Conservation (phyloP, 129 eudicot genomes). For the Kitagawia praeruptora region DNA sequence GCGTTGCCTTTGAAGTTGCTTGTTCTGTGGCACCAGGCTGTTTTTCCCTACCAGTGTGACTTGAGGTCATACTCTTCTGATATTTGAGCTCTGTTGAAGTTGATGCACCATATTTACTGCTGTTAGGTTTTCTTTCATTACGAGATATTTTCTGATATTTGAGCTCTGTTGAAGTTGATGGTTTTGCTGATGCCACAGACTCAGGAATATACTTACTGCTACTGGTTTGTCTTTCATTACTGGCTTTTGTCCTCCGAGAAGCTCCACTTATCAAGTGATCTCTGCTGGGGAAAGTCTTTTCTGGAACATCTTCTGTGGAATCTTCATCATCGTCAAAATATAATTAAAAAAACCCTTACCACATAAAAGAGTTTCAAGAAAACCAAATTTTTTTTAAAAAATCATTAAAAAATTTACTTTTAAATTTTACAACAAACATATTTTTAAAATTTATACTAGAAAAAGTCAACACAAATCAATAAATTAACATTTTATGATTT, state of each 20-base stretch:
- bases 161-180: too few relatives aligned
- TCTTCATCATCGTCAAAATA: constrained; percentile 41
- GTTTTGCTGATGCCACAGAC: constrained; percentile 18
- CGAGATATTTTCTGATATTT: too few relatives aligned
- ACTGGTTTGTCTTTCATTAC: constrained; percentile 14
- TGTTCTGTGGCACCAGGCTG: constrained; percentile 7
- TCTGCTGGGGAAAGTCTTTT: constrained; percentile 20
- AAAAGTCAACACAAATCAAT: too few relatives aligned
- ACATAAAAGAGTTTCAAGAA: too few relatives aligned
- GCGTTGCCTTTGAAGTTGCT: constrained; percentile 9
- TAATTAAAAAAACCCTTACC: too few relatives aligned
- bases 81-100: constrained; percentile 17
- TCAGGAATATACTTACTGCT: constrained; percentile 13
- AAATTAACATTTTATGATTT: too few relatives aligned
- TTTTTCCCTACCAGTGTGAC: not conserved
- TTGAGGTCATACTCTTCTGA: constrained; percentile 14
- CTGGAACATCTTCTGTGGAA: constrained; percentile 36
- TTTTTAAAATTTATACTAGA: too few relatives aligned
- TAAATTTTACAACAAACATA: too few relatives aligned
- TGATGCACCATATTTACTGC: constrained; percentile 14
- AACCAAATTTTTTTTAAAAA: too few relatives aligned
- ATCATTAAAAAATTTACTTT: too few relatives aligned
- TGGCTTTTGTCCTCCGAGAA: constrained; percentile 61
- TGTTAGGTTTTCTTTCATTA: constrained; percentile 17
- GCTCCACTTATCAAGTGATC: constrained; percentile 27